Evolutionary conservation across 441 rosid genomes (phyloP).

Genomic region (Pelargonium citronellum): DNA sequence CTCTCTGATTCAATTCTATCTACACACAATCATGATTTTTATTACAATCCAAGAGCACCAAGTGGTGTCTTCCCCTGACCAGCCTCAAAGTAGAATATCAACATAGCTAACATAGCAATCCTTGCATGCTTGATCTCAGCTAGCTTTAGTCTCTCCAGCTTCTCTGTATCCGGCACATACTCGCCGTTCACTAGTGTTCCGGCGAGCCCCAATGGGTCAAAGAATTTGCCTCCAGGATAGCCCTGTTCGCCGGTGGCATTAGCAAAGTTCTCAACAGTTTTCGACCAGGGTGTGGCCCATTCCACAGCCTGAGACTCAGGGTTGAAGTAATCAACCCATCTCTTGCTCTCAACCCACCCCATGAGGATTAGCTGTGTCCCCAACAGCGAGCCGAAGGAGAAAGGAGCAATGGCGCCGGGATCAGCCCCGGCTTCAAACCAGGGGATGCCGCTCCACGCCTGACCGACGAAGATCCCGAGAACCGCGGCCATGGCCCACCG

Average conservation of each 20-base stretch:
- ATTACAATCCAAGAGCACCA: conserved; percentile 88
- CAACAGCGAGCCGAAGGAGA: conserved; percentile 75
- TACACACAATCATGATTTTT: conserved; percentile 17
- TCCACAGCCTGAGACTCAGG: conserved; percentile 86
- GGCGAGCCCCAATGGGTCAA: conserved; percentile 71
- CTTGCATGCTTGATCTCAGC: conserved; percentile 97
- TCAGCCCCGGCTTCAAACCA: conserved; percentile 98
- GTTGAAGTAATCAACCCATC: conserved; percentile 93
- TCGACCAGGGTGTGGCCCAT: conserved; percentile 97
- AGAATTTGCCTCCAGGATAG: conserved; percentile 88
- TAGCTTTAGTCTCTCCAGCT: conserved; percentile 71
- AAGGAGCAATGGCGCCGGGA: conserved; percentile 73
- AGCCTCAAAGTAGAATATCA: conserved; percentile 93
- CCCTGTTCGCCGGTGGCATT: conserved; percentile 90
- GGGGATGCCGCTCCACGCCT: conserved; percentile 86
- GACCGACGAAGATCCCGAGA: conserved; percentile 82
- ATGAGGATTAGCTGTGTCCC: conserved; percentile 83
- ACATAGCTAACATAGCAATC: conserved; percentile 88
- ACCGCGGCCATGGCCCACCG: conserved; percentile 96
- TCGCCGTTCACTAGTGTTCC: conserved; percentile 56
- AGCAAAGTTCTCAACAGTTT: conserved; percentile 69
- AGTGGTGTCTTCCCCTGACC: conserved; percentile 98
- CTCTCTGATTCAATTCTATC: not conserved
- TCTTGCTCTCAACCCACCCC: conserved; percentile 99
- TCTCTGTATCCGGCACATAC: conserved; percentile 62